Evolutionary conservation across 2,329 filamentous ascomycete genomes (phyloP), one percentile per base, ranked within the genome.

Genomic region (Trichoderma gracile): DNA sequence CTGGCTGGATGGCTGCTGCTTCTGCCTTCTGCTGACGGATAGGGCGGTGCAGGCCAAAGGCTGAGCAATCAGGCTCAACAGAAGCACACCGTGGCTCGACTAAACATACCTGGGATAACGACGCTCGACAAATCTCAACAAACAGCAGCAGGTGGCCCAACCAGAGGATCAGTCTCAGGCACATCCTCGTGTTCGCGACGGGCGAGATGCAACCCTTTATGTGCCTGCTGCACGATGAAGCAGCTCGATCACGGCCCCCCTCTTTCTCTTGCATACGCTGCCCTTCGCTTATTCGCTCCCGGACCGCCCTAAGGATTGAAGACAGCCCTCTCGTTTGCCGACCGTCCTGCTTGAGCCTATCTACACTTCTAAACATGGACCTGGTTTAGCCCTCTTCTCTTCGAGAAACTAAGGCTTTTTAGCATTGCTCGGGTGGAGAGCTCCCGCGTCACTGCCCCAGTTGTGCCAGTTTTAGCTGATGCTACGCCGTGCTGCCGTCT

Each of bases 251-350:
- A 50, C 55, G 38, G 42, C 43, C 23, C 33, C 17, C 50, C 52
- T 38, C 33, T 27, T 38, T 47, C 56, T 47, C 9, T 38, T 43
- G 50, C 61, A 56, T 42, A 57, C 57, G 33, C 45, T 53, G 33
- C 42, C 56, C 43, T 45, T 64, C 40, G 56, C 64, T 46, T 54
- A 66, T 53, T 64, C 60, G 60, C 61, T 59, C 47, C 33, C 30
- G 25, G 25, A 49, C 21, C 40, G 64, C 47, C 40, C 52, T 47
- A n/a, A 45, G 3, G n/a, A 17, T 21, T 62, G 33, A 27, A 38
- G 33, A 38, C 33, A 10, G n/a, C n/a, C 33, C 33, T 38, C 33
- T 38, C 10, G 33, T 38, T 38, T 45, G 30, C 45, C 46, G 56
- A 43, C 27, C 45, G 57, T 52, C 33, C 58, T 40, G 10, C 19